Evolutionary conservation across 441 rosid species (phyloP), one percentile per base, ranked within the genome.

Genomic region (Francoa sonchifolia): DNA sequence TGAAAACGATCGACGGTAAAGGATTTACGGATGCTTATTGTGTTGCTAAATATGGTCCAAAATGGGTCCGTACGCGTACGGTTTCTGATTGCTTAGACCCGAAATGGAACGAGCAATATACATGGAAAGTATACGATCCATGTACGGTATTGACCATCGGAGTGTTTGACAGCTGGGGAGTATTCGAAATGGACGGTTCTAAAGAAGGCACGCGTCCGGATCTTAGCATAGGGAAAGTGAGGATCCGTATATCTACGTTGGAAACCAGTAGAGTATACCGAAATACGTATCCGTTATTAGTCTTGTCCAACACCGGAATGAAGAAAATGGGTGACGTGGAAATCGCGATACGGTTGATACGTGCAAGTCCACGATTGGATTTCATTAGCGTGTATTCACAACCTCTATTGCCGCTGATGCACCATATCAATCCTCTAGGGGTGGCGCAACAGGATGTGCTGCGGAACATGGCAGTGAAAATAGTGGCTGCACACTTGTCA

Each of bases 51-150:
- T 79, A 79, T 54, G 83, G 73, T 1, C 49, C 71, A 2, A 75
- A 78, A 51, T 78, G 87, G 87, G 69, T 74, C 19, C 82, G 87
- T 14, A 78, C 79, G 3, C 73, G 87, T 9, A 78, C 87, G 5
- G 61, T 72, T 0, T 50, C 73, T n/a, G 80, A 74, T 42, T 57
- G 58, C 9, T 33, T 78, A 34, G 77, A 78, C 31, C 82, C 87
- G 31, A 71, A 59, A 34, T 75, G 82, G 82, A 77, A 77, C 38
- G 82, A 77, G 46, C 86, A 77, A 57, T 77, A 74, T 23, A 74
- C 77, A 31, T 78, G 77, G 79, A 50, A 67, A 38, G 87, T 78
- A 3, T 72, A 67, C 50, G 87, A 78, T 58, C 80, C 80, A 1
- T 78, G 76, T 52, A 78, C 87, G 15, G 76, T 78, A 20, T 13